Percentiles rank a stretch among this genome's conserved stretches.
Evolutionary conservation across 441 rosid genomes (phyloP).

Genomic region (Croton setiger): DNA sequence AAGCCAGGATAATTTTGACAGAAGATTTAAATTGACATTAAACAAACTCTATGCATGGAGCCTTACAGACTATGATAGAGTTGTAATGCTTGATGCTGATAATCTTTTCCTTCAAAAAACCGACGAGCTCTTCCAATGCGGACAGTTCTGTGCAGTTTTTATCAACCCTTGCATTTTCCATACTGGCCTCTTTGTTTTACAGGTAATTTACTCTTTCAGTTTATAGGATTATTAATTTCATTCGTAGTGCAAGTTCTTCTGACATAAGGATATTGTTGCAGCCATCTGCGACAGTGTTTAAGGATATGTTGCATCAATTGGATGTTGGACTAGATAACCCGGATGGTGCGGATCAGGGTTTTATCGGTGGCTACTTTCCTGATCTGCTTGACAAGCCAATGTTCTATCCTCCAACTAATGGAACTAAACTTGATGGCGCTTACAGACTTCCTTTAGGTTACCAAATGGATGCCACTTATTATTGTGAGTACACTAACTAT

Average conservation of each 20-base stretch:
- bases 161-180: slow-evolving; percentile 98
- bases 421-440: slow-evolving; percentile 48
- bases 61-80: slow-evolving; percentile 74
- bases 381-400: slow-evolving; percentile 74
- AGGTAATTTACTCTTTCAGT: slow-evolving; percentile 35
- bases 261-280: slow-evolving; percentile 23
- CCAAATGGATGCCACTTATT: slow-evolving; percentile 96
- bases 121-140: slow-evolving; percentile 91
- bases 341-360: slow-evolving; percentile 98
- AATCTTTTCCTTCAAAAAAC: slow-evolving; percentile 77
- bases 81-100: slow-evolving; percentile 88
- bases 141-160: slow-evolving; percentile 90
- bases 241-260: not conserved
- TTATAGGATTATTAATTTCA: no score
- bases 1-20: slow-evolving; percentile 49
- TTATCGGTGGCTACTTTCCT: slow-evolving; percentile 80
- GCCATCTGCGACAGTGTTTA: slow-evolving; percentile 71
- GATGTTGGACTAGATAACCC: slow-evolving; percentile 54
- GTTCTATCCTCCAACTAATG: slow-evolving; percentile 63
- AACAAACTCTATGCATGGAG: slow-evolving; percentile 95
- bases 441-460: slow-evolving; percentile 92
- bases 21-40: slow-evolving; percentile 77
- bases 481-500: slow-evolving; percentile 44
- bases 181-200: slow-evolving; percentile 87
- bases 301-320: slow-evolving; percentile 72